Percentiles rank a stretch among this genome's conserved stretches.
Conservation (phyloP, 2,329 filamentous ascomycete genomes). For the Pseudogymnoascus sp. region DNA sequence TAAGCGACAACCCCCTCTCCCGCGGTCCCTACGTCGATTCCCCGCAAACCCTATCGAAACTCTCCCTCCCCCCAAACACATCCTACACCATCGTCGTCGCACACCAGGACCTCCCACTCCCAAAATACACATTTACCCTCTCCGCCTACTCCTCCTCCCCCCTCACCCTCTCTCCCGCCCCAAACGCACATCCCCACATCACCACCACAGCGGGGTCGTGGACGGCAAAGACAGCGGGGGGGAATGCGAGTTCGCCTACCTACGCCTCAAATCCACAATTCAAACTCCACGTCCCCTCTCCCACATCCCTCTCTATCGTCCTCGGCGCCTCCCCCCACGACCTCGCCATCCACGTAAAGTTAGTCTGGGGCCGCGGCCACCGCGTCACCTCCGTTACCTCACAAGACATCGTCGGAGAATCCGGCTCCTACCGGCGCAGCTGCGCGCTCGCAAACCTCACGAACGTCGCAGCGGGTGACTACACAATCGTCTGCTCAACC, state of each 20-base stretch:
- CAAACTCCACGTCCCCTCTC: slow-evolving; percentile 47
- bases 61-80: slow-evolving; percentile 45
- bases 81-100: slow-evolving; percentile 58
- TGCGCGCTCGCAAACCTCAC: slow-evolving; percentile 60
- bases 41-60: slow-evolving; percentile 76
- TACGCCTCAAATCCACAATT: slow-evolving; percentile 90
- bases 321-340: slow-evolving; percentile 59
- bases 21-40: slow-evolving; percentile 87
- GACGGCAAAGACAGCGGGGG: slow-evolving; percentile 73
- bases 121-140: slow-evolving; percentile 75
- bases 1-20: slow-evolving; percentile 62
- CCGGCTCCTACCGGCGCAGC: slow-evolving; percentile 79
- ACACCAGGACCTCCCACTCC: slow-evolving; percentile 66
- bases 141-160: slow-evolving; percentile 65
- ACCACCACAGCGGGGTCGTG: slow-evolving; percentile 57
- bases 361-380: slow-evolving; percentile 68
- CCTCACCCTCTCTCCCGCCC: slow-evolving; percentile 53
- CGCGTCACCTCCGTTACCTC: slow-evolving; percentile 61
- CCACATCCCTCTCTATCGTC: slow-evolving; percentile 60
- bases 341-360: slow-evolving; percentile 72
- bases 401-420: slow-evolving; percentile 72
- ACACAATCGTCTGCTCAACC: slow-evolving; percentile 84
- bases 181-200: slow-evolving; percentile 41
- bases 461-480: slow-evolving; percentile 59
- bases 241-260: slow-evolving; percentile 65